Percentiles rank a stretch among this genome's conserved stretches.
These are phyloP conservation scores for Herpetomonas tarakana DNA, from an alignment of 208 protist genomes.

Conservation along the genomic window DNA sequence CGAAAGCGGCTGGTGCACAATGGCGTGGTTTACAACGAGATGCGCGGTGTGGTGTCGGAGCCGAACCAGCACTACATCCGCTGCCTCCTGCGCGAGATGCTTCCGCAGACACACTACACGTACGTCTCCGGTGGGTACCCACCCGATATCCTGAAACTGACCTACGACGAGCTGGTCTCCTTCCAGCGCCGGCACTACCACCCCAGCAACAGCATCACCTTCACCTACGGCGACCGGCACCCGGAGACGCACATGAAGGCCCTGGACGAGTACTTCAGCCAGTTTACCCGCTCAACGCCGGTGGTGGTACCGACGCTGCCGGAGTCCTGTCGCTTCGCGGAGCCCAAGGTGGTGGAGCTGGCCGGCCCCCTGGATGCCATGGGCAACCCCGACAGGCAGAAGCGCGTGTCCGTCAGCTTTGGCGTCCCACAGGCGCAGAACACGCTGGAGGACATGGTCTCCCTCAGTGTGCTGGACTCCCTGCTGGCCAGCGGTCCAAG, in stretches of 20 bases:
- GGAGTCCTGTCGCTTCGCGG: slow-evolving; percentile 42
- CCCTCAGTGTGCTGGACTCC: slow-evolving; percentile 77
- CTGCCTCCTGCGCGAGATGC: slow-evolving; percentile 64
- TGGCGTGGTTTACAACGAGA: slow-evolving; percentile 95
- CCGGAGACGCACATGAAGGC: slow-evolving; percentile 62
- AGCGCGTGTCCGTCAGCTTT: slow-evolving; percentile 82
- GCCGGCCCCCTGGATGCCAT: slow-evolving; percentile 82
- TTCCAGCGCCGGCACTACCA: slow-evolving; percentile 91
- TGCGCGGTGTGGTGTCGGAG: slow-evolving; percentile 91
- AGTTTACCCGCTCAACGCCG: slow-evolving; percentile 32
- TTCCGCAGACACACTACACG: slow-evolving; percentile 88
- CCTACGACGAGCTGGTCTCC: slow-evolving; percentile 82
- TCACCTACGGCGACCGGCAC: slow-evolving; percentile 85
- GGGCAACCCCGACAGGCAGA: slow-evolving; percentile 72
- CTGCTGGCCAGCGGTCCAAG: slow-evolving; percentile 83
- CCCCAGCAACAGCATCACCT: slow-evolving; percentile 90
- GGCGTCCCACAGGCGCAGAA: slow-evolving; percentile 56
- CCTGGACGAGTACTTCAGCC: slow-evolving; percentile 69
- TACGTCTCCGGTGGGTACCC: slow-evolving; percentile 91
- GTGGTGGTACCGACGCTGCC: slow-evolving; percentile 56
- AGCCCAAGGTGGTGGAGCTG: slow-evolving; percentile 39
- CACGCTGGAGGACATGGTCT: slow-evolving; percentile 69
- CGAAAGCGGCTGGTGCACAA: slow-evolving; percentile 68
- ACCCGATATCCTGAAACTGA: slow-evolving; percentile 78
- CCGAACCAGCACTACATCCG: slow-evolving; percentile 75